Base-by-base conservation (phyloP, 2,329 filamentous ascomycete species). In the Helotiales sp. region DNA sequence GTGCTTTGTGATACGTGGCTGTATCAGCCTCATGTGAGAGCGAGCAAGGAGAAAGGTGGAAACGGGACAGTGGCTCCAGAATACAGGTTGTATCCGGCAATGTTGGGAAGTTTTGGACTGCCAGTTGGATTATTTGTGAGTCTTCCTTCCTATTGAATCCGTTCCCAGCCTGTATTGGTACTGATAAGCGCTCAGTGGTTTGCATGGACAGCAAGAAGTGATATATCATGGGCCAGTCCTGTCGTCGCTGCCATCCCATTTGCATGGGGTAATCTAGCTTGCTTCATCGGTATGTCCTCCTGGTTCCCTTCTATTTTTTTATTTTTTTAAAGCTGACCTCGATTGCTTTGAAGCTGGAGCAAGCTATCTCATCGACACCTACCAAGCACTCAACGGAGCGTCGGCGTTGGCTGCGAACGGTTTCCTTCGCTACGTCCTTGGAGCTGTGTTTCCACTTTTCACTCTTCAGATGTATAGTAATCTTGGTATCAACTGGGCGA, bases 331-430 rank as follows among this genome's bases (percentile, higher is more conserved):
- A 34, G 15, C 31, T 34, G 9, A 17, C n/a, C 36, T 52, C 22
- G 47, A 47, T 22, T 19, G 25, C 57, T 17, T 49, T 55, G 36
- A 22, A 33, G 64, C 66, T 51, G 74, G 77, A 1, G 73, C 77
- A 22, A 76, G 77, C 63, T 86, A 85, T 64, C 74, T 79, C 1
- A 73, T 79, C 6, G 84, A 87, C 62, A 77, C 78, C 0, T 87
- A 85, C 63, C 76, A 79, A 4, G 76, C 80, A 0, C 73, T 76
- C 13, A 79, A 81, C 9, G 79, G 84, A 0, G 84, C 84, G 0
- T 85, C 80, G 57, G 83, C 83, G 0, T 73, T 81, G 49, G 83
- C 81, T 6, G 85, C 85, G 1, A 87, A 86, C 59, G 79, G 80
- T 1, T 72, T 88, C 10, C 73, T 81, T 1, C 72, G 85, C 24